Base-by-base conservation (phyloP, 495 filamentous ascomycete genomes). In the Entonaema liquescens region DNA sequence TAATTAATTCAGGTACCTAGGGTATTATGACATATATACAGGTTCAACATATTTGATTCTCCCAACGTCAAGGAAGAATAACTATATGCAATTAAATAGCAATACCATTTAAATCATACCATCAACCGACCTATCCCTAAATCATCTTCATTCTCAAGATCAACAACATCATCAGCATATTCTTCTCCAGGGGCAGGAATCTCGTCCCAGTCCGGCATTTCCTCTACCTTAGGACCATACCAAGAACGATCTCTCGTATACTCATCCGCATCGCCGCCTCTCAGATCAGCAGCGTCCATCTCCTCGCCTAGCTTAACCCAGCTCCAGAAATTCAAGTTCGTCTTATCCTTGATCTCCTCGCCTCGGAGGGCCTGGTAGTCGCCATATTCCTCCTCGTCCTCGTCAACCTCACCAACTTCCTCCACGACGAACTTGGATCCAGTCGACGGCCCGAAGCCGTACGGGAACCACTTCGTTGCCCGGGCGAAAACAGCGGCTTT, bases 381-480 rank as follows among this genome's bases (percentile, higher is more conserved):
- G 5, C 81, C 80, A 66, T 81, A 81, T 25, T 80, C 72, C 38
- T 70, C 67, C 11, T 70, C 68, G 53, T 83, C 81, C 23, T 82
- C 81, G 31, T 75, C 71, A 12, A 77, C 66, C 31, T 80, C 79
- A 0, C 78, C 80, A 21, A 79, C 72, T 59, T 83, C 81, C 61
- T 83, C 79, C 55, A 83, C 78, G 1, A 79, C 78, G 28, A 82
- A 78, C 29, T 29, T 71, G 0, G 67, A 71, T 5, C 76, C 79
- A 1, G 65, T 78, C n/a, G 78, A 76, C 5, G 79, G 78, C 0
- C 81, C 80, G 68, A 72, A 83, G 11, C 81, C 81, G 54, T 80
- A 81, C 2, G 80, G 79, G 58, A 83, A 83, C 66, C 75, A 82
- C 54, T 83, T 83, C n/a, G 71, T 44, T 0, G 79, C 81, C 26